Evolutionary conservation across 345 rosid genomes (phyloP).

Genomic region (Populus nigra): DNA sequence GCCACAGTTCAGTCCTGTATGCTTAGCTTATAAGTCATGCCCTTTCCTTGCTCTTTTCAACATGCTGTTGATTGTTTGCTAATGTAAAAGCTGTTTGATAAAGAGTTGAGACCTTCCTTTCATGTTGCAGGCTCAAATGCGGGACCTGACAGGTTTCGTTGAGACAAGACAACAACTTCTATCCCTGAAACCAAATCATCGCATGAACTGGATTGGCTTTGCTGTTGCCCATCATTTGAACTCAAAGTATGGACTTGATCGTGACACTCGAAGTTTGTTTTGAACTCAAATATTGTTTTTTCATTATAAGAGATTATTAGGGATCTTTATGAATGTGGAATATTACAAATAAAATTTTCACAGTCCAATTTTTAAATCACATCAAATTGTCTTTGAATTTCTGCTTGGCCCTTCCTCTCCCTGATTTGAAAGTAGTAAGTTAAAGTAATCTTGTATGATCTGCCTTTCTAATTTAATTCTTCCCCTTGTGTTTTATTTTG

Average conservation of each 20-base stretch:
- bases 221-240: slow-evolving; percentile 95
- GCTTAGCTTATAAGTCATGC: not conserved
- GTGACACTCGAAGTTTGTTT: slow-evolving; percentile 11
- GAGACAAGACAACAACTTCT: slow-evolving; percentile 95
- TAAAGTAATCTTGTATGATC: too few species aligned
- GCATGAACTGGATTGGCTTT: slow-evolving; percentile 99
- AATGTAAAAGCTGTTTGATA: not conserved
- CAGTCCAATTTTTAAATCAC: not conserved
- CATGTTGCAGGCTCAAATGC: slow-evolving; percentile 90
- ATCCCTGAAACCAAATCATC: slow-evolving; percentile 92
- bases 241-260: slow-evolving; percentile 57
- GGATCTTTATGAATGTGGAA: not conserved
- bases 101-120: not conserved
- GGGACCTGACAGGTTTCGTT: slow-evolving; percentile 92
- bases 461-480: not conserved
- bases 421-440: not conserved
- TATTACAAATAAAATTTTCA: not conserved
- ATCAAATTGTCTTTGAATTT: not conserved
- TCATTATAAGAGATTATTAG: not conserved
- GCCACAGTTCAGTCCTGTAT: not conserved
- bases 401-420: not conserved
- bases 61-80: not conserved
- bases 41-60: not conserved
- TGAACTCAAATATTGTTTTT: not conserved
- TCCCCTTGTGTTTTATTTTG: slow-evolving; percentile 5